A percentile compares a stretch with the other conserved stretches of the same genome.
Evolutionary conservation across 495 filamentous ascomycete species (phyloP).

Genomic region (Penicillium paradoxum): DNA sequence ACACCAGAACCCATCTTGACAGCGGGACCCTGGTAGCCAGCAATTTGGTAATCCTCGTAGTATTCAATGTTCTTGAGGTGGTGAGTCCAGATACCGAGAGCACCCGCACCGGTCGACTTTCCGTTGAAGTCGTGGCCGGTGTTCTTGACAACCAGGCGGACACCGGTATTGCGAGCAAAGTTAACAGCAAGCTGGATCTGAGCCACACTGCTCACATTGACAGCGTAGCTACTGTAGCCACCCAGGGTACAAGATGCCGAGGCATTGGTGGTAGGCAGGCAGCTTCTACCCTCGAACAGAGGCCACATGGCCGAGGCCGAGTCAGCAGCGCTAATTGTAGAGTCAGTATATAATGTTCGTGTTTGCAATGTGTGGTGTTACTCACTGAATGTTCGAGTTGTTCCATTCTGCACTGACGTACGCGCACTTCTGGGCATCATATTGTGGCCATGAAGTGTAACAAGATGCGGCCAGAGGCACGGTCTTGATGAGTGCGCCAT

Average conservation of each 20-base stretch:
- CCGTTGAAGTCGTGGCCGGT: conserved; percentile 65
- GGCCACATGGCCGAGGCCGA: conserved; percentile 44
- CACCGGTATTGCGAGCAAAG: conserved; percentile 54
- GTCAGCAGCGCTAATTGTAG: conserved; percentile 19
- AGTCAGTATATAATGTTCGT: background rate
- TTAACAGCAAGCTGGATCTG: conserved; percentile 57
- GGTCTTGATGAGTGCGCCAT: conserved; percentile 51
- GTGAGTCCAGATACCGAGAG: conserved; percentile 57
- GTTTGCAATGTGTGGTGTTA: background rate
- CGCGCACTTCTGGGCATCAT: conserved; percentile 40
- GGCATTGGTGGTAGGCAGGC: conserved; percentile 28
- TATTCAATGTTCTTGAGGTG: conserved; percentile 46
- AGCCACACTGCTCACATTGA: conserved; percentile 51
- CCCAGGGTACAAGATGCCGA: conserved; percentile 49
- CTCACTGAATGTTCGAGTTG: conserved; percentile 30
- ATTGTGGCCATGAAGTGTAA: conserved; percentile 44
- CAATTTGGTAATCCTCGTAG: conserved; percentile 28
- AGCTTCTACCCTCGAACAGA: conserved; percentile 36
- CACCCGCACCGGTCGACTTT: conserved; percentile 53
- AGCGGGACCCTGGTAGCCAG: conserved; percentile 42
- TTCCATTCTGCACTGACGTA: conserved; percentile 23
- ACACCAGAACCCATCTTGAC: conserved; percentile 57
- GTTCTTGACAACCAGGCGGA: conserved; percentile 63
- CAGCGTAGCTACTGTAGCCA: conserved; percentile 54
- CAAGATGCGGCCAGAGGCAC: conserved; percentile 53